phyloP scores from a whole-genome alignment of 768 basidiomycete genomes.

The Punctularia strigosozonata region DNA sequence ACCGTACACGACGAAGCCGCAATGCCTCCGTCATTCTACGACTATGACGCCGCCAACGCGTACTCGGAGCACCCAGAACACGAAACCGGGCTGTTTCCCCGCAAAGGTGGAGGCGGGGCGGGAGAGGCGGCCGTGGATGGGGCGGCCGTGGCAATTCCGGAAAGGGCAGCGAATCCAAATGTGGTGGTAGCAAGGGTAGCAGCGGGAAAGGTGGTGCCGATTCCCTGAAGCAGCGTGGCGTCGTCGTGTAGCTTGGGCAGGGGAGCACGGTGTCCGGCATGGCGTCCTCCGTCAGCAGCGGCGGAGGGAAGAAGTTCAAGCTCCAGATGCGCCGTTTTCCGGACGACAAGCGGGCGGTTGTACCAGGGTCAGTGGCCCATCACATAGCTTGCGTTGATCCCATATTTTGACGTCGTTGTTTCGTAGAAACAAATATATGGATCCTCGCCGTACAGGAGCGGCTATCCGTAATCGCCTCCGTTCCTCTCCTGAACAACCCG shows the following conservation, averaged over 20 bases:
- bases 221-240: not conserved
- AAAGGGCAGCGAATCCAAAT: no score
- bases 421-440: not conserved
- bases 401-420: not conserved
- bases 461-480: slow-evolving; percentile 1
- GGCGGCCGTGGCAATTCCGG: not conserved
- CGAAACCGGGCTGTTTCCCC: slow-evolving; percentile 1
- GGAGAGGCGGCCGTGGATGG: not conserved
- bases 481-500: not conserved
- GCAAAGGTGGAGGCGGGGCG: slow-evolving; percentile 3
- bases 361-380: not conserved
- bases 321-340: not conserved
- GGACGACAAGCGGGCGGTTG: not conserved
- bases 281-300: not conserved
- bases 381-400: not conserved
- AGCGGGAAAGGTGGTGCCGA: no score
- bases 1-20: no score
- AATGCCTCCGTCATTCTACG: no score
- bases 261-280: not conserved
- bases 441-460: slow-evolving; percentile 3
- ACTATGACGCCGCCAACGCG: no score
- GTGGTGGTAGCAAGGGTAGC: no score
- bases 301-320: not conserved
- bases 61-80: no score
- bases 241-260: not conserved